Evolutionary conservation across 345 rosid genomes (phyloP).

Genomic region (Euphorbia pulcherrima): DNA sequence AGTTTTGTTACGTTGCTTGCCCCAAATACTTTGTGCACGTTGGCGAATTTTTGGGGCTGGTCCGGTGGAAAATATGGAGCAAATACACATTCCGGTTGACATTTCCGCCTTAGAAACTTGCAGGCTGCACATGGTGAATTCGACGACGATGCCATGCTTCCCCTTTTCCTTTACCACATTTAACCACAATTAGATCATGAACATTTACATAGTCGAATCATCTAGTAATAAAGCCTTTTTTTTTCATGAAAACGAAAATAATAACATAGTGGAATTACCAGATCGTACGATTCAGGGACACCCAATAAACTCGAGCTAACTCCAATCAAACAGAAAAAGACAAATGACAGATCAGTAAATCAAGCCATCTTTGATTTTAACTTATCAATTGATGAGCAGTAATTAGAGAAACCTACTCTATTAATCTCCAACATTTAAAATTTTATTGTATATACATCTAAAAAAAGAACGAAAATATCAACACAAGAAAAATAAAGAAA

Average conservation of each 20-base stretch:
- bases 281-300: background rate
- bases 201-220: background rate
- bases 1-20: constrained; percentile 30
- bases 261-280: background rate
- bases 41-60: constrained; percentile 30
- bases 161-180: constrained; percentile 4
- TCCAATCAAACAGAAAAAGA: background rate
- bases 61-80: constrained; percentile 34
- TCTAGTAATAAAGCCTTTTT: no score
- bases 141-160: constrained; percentile 30
- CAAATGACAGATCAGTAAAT: background rate
- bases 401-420: background rate
- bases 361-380: no score
- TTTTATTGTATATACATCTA: background rate
- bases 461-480: background rate
- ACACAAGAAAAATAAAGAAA: background rate
- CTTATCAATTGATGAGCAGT: background rate
- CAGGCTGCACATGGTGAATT: constrained; percentile 32
- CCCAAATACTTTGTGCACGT: constrained; percentile 31
- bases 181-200: background rate
- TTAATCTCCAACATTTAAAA: background rate
- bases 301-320: background rate
- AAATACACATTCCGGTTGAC: constrained; percentile 31
- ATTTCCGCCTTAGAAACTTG: constrained; percentile 29
- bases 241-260: no score